Conservation (phyloP, 2,329 filamentous ascomycete species). For the Colletotrichum navitas region DNA sequence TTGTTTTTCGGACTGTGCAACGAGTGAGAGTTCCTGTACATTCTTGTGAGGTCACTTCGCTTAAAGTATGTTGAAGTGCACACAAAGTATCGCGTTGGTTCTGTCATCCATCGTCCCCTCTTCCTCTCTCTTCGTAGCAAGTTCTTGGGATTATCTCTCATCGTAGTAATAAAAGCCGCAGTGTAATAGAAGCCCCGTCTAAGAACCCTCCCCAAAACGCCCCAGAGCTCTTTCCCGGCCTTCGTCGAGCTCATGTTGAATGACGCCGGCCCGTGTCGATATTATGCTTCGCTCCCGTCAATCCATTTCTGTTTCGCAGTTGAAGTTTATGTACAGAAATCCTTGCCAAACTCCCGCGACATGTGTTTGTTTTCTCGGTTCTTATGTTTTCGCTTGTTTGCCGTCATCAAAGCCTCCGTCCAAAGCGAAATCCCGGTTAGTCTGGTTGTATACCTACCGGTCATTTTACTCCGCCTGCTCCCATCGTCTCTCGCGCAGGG, state of each 20-base stretch:
- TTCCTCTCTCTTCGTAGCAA: not conserved
- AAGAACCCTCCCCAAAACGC: constrained; percentile 27
- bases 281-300: constrained; percentile 42
- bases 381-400: constrained; percentile 11
- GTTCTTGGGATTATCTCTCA: not conserved
- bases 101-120: not conserved
- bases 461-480: constrained; percentile 60
- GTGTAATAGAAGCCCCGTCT: constrained; percentile 10
- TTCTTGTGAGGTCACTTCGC: not conserved
- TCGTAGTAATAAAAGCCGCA: not conserved
- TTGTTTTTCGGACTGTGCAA: not conserved
- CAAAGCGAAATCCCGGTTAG: too few relatives aligned
- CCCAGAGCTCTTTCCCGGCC: constrained; percentile 36
- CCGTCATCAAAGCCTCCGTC: constrained; percentile 3
- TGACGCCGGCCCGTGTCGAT: constrained; percentile 46
- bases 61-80: constrained; percentile 11
- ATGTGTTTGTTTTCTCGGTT: constrained; percentile 12
- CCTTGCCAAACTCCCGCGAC: constrained; percentile 31
- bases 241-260: constrained; percentile 53
- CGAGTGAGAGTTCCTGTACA: not conserved
- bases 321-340: constrained; percentile 43
- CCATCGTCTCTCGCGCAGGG: constrained; percentile 86
- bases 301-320: constrained; percentile 43
- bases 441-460: not conserved
- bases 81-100: not conserved